phyloP scores from a whole-genome alignment of 2,329 filamentous ascomycete species.

The Acrocalymma vagum region DNA sequence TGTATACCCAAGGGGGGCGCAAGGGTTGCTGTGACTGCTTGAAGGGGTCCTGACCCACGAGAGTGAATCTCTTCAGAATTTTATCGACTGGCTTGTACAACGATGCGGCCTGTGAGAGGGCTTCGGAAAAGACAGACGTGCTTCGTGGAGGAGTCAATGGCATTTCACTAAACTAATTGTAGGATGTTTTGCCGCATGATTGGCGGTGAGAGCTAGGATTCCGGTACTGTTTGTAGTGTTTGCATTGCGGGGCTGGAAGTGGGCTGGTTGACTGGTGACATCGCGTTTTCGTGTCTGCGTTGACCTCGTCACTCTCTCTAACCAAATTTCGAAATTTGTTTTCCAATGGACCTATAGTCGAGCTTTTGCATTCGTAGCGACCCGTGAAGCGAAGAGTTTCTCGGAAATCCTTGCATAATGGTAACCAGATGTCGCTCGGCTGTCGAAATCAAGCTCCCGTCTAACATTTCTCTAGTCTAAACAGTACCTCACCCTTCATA shows the following conservation, averaged over 20 bases:
- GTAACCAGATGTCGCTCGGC: slow-evolving; percentile 8
- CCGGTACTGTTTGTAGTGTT: slow-evolving; percentile 27
- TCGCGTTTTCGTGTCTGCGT: slow-evolving; percentile 39
- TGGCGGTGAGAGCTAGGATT: slow-evolving; percentile 36
- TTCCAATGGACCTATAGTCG: background rate
- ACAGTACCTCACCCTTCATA: slow-evolving; percentile 95
- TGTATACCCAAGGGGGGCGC: slow-evolving; percentile 4
- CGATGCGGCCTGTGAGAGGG: slow-evolving; percentile 9
- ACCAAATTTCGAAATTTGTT: slow-evolving; percentile 3
- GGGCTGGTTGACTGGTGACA: slow-evolving; percentile 31
- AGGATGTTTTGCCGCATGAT: slow-evolving; percentile 31
- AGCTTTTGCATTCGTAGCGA: background rate
- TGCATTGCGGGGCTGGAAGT: slow-evolving; percentile 36
- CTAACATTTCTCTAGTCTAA: slow-evolving; percentile 74
- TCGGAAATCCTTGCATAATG: slow-evolving; percentile 2
- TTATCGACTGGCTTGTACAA: slow-evolving; percentile 7
- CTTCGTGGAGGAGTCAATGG: slow-evolving; percentile 32
- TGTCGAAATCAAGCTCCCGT: background rate
- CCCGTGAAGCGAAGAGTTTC: slow-evolving; percentile 6
- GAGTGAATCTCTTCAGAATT: no score
- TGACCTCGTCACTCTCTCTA: slow-evolving; percentile 33
- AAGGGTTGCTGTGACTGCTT: slow-evolving; percentile 8
- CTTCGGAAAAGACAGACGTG: slow-evolving; percentile 15
- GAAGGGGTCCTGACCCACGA: slow-evolving; percentile 5
- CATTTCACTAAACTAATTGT: slow-evolving; percentile 25